These are phyloP conservation scores for Chlorella ohadii DNA, from an alignment of 139 green algal species.

Conservation along the genomic window DNA sequence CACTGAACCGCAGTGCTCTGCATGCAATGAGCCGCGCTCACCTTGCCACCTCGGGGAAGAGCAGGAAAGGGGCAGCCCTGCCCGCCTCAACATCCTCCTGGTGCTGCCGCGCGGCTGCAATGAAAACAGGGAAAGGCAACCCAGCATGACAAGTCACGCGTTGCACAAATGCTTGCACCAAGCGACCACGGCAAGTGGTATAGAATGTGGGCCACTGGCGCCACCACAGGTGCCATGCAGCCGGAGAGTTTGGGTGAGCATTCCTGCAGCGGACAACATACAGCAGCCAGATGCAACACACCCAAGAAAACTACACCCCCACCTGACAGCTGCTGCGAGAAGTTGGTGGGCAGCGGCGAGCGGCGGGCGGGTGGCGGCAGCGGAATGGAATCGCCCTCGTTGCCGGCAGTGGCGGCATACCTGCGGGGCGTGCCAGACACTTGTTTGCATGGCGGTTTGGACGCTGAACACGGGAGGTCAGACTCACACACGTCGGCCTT, in stretches of 20 bases:
- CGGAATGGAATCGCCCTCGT: constrained; percentile 11
- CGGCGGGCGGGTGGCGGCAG: neutral
- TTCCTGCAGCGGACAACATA: no score
- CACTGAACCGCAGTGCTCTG: no score
- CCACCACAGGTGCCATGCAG: no score
- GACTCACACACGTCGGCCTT: neutral
- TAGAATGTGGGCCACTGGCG: no score
- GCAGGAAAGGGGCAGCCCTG: neutral
- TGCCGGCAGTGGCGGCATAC: constrained; percentile 22
- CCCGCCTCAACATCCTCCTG: constrained; percentile 22
- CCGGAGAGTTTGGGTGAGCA: no score
- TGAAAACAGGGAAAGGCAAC: neutral
- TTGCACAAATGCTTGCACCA: no score
- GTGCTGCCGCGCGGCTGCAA: neutral
- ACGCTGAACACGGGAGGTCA: no score
- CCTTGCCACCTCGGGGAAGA: constrained; percentile 19
- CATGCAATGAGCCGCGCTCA: neutral
- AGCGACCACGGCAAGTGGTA: no score
- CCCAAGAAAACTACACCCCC: neutral
- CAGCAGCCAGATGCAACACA: no score
- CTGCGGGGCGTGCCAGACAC: no score
- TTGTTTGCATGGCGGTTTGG: no score
- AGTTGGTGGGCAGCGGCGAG: constrained; percentile 9
- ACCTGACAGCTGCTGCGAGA: constrained; percentile 5
- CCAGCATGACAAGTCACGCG: no score